A percentile compares a stretch with the other conserved stretches of the same genome.
These are phyloP conservation scores for Chimonanthus praecox DNA, from an alignment of 164 flowering plant species.

Conservation along the genomic window DNA sequence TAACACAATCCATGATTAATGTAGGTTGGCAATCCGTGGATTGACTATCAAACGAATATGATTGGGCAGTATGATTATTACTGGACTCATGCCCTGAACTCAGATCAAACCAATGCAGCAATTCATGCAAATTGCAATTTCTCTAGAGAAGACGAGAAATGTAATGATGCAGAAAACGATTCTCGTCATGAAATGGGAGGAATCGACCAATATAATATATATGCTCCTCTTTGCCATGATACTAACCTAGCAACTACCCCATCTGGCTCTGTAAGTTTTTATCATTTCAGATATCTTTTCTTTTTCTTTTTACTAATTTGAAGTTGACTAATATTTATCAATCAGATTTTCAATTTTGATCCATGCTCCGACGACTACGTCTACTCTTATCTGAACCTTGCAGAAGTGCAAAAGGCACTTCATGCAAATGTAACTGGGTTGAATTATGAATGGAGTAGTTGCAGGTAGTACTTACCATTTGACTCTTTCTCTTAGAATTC, in stretches of 20 bases:
- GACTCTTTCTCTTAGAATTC: no score
- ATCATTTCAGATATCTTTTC: background rate
- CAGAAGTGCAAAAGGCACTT: conserved; percentile 30
- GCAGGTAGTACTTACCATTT: conserved; percentile 13
- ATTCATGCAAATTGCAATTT: conserved; percentile 24
- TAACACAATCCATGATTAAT: background rate
- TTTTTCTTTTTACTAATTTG: no score
- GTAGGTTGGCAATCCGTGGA: conserved; percentile 44
- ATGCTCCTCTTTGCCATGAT: conserved; percentile 33
- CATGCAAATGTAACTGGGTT: conserved; percentile 24
- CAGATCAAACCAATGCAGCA: conserved; percentile 28
- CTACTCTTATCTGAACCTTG: conserved; percentile 21
- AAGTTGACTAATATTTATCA: no score
- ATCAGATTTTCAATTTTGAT: conserved; percentile 10
- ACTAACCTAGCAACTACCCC: background rate
- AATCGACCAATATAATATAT: conserved; percentile 34
- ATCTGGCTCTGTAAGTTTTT: conserved; percentile 23
- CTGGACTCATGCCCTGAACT: conserved; percentile 39
- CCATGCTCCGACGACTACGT: conserved; percentile 26
- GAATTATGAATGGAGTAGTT: conserved; percentile 18
- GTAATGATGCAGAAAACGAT: background rate
- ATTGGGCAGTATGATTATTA: conserved; percentile 28
- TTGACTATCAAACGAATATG: conserved; percentile 20
- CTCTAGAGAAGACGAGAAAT: background rate
- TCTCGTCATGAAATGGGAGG: conserved; percentile 6